These are phyloP conservation scores for Stygiomarasmius scandens DNA, from an alignment of 1,284 basidiomycete genomes.

Conservation along the genomic window DNA sequence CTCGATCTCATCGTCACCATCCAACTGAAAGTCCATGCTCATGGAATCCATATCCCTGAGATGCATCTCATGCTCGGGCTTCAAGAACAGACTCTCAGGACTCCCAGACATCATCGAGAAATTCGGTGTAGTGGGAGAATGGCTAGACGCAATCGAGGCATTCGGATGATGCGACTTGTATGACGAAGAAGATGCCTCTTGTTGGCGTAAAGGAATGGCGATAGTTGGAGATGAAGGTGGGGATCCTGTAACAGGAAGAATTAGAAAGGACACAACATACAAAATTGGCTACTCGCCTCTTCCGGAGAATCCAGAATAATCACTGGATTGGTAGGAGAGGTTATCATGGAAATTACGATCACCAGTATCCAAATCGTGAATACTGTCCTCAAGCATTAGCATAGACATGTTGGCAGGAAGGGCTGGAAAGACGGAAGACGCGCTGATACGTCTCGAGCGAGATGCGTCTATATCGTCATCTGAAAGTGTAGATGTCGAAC, in stretches of 20 bases:
- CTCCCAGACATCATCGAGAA: conserved; percentile 63
- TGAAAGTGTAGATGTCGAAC: conserved; percentile 8
- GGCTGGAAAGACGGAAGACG: conserved; percentile 66
- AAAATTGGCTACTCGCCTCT: background rate
- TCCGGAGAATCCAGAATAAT: background rate
- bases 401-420: conserved; percentile 75
- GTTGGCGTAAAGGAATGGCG: conserved; percentile 17
- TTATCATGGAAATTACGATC: conserved; percentile 4
- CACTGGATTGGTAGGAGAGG: conserved; percentile 2
- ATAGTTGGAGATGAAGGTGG: conserved; percentile 30
- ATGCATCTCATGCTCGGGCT: conserved; percentile 72
- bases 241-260: background rate
- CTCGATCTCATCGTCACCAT: background rate
- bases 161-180: conserved; percentile 25
- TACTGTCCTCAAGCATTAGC: conserved; percentile 57
- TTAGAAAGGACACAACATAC: no score
- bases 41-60: conserved; percentile 63
- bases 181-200: conserved; percentile 16
- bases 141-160: conserved; percentile 18
- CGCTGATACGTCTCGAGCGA: conserved; percentile 50
- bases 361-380: conserved; percentile 22
- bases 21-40: conserved; percentile 42
- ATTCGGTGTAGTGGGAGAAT: conserved; percentile 58
- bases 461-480: conserved; percentile 1
- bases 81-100: conserved; percentile 60